A percentile compares a stretch with the other conserved stretches of the same genome.
These are phyloP conservation scores for Diaporthe citrichinensis DNA, from an alignment of 2,329 filamentous ascomycete species.

Conservation along the genomic window DNA sequence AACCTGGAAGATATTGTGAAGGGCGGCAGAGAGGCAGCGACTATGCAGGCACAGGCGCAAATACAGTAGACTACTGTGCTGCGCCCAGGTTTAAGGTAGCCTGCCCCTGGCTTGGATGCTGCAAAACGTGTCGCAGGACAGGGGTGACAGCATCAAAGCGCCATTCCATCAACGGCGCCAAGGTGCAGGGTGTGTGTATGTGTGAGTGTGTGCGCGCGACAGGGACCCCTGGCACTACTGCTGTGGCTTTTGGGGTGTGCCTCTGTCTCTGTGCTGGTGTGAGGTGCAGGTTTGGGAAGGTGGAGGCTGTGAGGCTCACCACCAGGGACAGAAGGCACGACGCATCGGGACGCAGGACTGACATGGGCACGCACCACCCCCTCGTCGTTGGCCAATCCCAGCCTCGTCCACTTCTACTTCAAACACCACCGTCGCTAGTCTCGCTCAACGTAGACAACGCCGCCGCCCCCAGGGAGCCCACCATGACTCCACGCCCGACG, in stretches of 20 bases:
- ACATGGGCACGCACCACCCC: constrained; percentile 19
- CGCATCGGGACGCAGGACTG: constrained; percentile 15
- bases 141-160: constrained; percentile 26
- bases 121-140: constrained; percentile 34
- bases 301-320: constrained; percentile 17
- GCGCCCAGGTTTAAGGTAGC: constrained; percentile 21
- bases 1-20: neutral
- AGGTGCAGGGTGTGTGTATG: neutral
- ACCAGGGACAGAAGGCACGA: constrained; percentile 16
- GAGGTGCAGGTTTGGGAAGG: neutral
- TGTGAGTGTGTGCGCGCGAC: neutral
- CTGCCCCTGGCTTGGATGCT: constrained; percentile 26
- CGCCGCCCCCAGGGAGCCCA: constrained; percentile 20
- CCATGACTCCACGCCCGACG: constrained; percentile 16
- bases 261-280: neutral
- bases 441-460: constrained; percentile 19
- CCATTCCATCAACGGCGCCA: constrained; percentile 24
- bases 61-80: neutral
- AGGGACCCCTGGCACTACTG: neutral
- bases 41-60: neutral
- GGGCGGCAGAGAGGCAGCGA: constrained; percentile 5
- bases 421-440: constrained; percentile 33
- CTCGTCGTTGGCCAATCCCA: constrained; percentile 18
- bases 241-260: neutral
- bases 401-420: constrained; percentile 31